These are phyloP conservation scores for Clitopilus passeckerianus DNA, from an alignment of 768 basidiomycete species.

Conservation along the genomic window DNA sequence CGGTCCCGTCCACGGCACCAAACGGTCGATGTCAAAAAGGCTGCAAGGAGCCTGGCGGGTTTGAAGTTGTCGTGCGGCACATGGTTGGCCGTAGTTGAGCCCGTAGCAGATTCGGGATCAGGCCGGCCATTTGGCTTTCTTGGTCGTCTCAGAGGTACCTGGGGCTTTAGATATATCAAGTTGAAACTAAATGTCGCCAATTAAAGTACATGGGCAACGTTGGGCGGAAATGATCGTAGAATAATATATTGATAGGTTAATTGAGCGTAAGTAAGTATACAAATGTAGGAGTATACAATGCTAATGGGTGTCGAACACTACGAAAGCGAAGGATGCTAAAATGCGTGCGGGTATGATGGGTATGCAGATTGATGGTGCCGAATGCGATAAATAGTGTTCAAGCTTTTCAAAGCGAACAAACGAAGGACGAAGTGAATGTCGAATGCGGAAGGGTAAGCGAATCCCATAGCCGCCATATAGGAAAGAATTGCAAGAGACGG, in stretches of 20 bases:
- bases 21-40: too few relatives aligned
- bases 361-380: conserved; percentile 10
- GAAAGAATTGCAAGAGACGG: conserved; percentile 8
- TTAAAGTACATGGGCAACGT: too few relatives aligned
- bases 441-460: conserved; percentile 2
- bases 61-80: too few relatives aligned
- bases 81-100: too few relatives aligned
- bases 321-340: conserved; percentile 11
- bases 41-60: too few relatives aligned
- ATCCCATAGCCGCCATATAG: neutral
- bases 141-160: too few relatives aligned
- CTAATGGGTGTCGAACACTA: neutral
- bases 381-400: conserved; percentile 10
- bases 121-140: too few relatives aligned
- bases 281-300: neutral
- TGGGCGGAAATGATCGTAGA: neutral
- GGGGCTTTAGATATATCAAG: too few relatives aligned
- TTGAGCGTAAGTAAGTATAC: neutral
- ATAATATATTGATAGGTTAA: neutral
- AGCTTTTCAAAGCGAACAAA: neutral
- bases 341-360: conserved; percentile 6
- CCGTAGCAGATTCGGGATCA: too few relatives aligned
- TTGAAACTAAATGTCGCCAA: too few relatives aligned
- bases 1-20: too few relatives aligned
- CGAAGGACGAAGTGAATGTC: neutral